Percentiles rank a stretch among this genome's conserved stretches.
Evolutionary conservation across 1,139 yeast genomes (phyloP).

Genomic region (Candida labiduridarum): DNA sequence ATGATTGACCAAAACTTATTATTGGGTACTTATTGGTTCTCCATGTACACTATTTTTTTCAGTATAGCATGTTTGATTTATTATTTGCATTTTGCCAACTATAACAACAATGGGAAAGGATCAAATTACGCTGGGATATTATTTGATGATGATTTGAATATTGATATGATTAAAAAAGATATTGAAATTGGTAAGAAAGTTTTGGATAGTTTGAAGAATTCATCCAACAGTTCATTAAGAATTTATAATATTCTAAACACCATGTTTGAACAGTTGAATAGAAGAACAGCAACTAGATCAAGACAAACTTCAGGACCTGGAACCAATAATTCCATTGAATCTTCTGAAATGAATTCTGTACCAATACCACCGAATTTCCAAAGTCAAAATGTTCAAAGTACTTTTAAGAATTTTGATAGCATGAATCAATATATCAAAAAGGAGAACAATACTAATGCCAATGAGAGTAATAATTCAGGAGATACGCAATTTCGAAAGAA

Average conservation of each 20-base stretch:
- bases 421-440: slow-evolving; percentile 30
- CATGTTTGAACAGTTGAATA: slow-evolving; percentile 78
- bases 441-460: slow-evolving; percentile 13
- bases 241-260: slow-evolving; percentile 80
- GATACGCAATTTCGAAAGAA: slow-evolving; percentile 3
- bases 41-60: slow-evolving; percentile 88
- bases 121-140: slow-evolving; percentile 50
- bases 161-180: slow-evolving; percentile 70
- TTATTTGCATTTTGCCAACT: slow-evolving; percentile 73
- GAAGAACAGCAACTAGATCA: slow-evolving; percentile 57
- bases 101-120: slow-evolving; percentile 27
- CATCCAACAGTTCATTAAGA: slow-evolving; percentile 76
- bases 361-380: slow-evolving; percentile 15
- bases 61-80: slow-evolving; percentile 86
- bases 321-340: neutral
- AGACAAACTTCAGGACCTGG: slow-evolving; percentile 5
- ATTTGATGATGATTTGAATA: slow-evolving; percentile 62
- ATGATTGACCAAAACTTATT: slow-evolving; percentile 74
- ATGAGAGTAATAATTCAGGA: neutral
- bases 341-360: neutral
- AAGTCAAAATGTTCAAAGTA: slow-evolving; percentile 26
- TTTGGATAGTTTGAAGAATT: slow-evolving; percentile 68
- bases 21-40: slow-evolving; percentile 92
- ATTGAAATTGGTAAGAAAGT: slow-evolving; percentile 83
- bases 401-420: slow-evolving; percentile 37